A percentile compares a stretch with the other conserved stretches of the same genome.
phyloP scores from a whole-genome alignment of 2,329 filamentous ascomycete species.

The Albifimbria verrucaria region DNA sequence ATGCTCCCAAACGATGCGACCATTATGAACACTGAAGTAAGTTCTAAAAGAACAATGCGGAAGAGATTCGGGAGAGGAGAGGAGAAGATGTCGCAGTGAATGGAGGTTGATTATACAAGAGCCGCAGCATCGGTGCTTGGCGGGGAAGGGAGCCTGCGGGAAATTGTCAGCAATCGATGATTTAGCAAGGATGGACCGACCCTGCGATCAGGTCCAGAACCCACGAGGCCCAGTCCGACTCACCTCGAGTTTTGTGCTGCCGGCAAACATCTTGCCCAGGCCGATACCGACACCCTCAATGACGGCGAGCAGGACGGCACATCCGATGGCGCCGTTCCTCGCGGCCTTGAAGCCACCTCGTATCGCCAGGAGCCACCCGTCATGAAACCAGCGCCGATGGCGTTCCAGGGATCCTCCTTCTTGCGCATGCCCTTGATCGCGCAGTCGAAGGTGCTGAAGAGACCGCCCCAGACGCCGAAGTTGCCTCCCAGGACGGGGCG shows the following conservation, averaged over 20 bases:
- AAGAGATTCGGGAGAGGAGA: neutral
- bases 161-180: too few relatives aligned
- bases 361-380: slow-evolving; percentile 87
- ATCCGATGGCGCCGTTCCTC: slow-evolving; percentile 90
- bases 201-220: too few relatives aligned
- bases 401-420: slow-evolving; percentile 97
- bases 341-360: slow-evolving; percentile 87
- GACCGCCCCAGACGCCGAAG: slow-evolving; percentile 92
- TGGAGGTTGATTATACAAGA: neutral
- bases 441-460: slow-evolving; percentile 94
- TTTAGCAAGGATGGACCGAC: too few relatives aligned
- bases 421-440: slow-evolving; percentile 89
- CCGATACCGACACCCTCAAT: slow-evolving; percentile 96
- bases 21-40: neutral
- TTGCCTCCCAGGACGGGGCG: slow-evolving; percentile 90
- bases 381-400: slow-evolving; percentile 93
- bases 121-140: neutral
- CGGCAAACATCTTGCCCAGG: slow-evolving; percentile 88
- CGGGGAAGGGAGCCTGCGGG: neutral
- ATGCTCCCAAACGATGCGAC: neutral
- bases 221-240: neutral
- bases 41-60: neutral
- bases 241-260: slow-evolving; percentile 75
- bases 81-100: neutral
- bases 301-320: slow-evolving; percentile 84